These are phyloP conservation scores for Boletus tylopilopsis DNA, from an alignment of 768 basidiomycete genomes.

Conservation along the genomic window DNA sequence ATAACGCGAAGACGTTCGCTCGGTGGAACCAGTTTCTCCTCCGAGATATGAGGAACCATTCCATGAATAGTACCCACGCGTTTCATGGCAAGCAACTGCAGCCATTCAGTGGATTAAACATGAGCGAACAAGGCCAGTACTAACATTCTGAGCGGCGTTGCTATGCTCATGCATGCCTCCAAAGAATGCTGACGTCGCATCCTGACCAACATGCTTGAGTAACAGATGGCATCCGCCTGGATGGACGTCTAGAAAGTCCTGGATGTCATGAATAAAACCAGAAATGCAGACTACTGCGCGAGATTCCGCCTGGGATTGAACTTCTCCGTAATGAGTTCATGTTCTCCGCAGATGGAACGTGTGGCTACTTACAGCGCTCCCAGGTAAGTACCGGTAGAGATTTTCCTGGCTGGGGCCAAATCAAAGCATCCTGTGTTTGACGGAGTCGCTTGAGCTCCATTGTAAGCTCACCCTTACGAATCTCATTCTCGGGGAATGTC, in stretches of 20 bases:
- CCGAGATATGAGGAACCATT: not conserved
- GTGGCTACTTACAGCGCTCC: not conserved
- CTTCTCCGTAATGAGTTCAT: not conserved
- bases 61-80: slow-evolving; percentile 1
- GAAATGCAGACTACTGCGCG: not conserved
- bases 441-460: slow-evolving; percentile 2
- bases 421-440: not conserved
- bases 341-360: no score
- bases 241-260: not conserved
- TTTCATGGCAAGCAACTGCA: slow-evolving; percentile 3
- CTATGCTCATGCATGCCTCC: slow-evolving; percentile 3
- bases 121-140: not conserved
- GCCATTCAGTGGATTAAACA: not conserved
- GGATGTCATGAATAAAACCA: not conserved
- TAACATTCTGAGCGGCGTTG: slow-evolving; percentile 1
- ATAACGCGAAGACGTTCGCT: not conserved
- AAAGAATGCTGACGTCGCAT: slow-evolving; percentile 5
- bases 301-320: not conserved
- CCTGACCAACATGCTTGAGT: not conserved
- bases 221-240: not conserved
- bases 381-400: not conserved
- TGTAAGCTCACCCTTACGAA: not conserved
- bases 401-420: not conserved
- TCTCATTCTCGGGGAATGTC: slow-evolving; percentile 1
- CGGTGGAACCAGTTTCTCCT: slow-evolving; percentile 1